A percentile compares a stretch with the other conserved stretches of the same genome.
These are phyloP conservation scores for Talaromyces verruculosus DNA, from an alignment of 2,329 filamentous ascomycete species.

Conservation along the genomic window DNA sequence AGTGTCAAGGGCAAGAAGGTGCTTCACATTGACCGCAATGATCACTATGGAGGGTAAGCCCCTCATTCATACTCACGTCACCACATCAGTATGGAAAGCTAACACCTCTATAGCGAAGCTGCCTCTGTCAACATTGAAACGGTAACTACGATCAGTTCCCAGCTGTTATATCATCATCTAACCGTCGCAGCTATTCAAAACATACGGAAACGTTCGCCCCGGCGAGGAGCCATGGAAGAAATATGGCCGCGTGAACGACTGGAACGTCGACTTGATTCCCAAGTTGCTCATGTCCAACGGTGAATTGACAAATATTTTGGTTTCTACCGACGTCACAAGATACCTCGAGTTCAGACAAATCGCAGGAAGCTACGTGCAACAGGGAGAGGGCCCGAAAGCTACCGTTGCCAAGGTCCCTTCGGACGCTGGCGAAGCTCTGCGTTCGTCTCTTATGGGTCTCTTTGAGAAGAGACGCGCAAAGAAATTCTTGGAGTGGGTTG, in stretches of 20 bases:
- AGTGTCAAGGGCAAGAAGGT: slow-evolving; percentile 99
- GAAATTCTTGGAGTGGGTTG: slow-evolving; percentile 95
- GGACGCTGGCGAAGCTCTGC: slow-evolving; percentile 83
- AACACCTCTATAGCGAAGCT: slow-evolving; percentile 66
- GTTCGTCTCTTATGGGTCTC: slow-evolving; percentile 91
- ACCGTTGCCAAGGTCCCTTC: slow-evolving; percentile 97
- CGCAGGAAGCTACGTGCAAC: slow-evolving; percentile 93
- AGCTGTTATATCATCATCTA: slow-evolving; percentile 25
- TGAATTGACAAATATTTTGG: slow-evolving; percentile 96
- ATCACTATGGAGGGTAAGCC: slow-evolving; percentile 93
- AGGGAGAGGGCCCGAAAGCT: slow-evolving; percentile 75
- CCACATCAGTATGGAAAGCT: slow-evolving; percentile 31
- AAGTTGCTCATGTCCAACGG: slow-evolving; percentile 99
- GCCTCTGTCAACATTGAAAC: slow-evolving; percentile 96
- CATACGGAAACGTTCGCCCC: slow-evolving; percentile 77
- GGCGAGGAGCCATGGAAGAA: slow-evolving; percentile 96
- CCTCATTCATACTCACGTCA: slow-evolving; percentile 20
- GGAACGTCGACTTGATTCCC: slow-evolving; percentile 98
- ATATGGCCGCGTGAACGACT: slow-evolving; percentile 94
- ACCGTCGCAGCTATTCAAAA: slow-evolving; percentile 83
- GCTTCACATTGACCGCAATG: slow-evolving; percentile 96
- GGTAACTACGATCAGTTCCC: slow-evolving; percentile 50
- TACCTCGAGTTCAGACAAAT: slow-evolving; percentile 94
- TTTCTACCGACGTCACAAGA: slow-evolving; percentile 87
- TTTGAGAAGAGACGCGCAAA: slow-evolving; percentile 98